Conservation (phyloP, 2,329 filamentous ascomycete species). For the Cladophialophora bantiana region DNA sequence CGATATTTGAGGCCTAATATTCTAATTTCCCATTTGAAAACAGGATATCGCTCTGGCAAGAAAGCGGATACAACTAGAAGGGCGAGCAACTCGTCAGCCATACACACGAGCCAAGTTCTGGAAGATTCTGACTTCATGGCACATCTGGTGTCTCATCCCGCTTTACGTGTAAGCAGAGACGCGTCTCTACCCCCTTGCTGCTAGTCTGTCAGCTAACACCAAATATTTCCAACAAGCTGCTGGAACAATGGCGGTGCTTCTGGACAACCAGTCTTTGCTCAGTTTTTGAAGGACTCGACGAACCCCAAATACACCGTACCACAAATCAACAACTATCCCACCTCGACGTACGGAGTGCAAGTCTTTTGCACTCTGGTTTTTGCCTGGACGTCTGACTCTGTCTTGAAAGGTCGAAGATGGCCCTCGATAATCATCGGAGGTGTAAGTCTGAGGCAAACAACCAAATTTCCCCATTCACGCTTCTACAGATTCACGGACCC, state of each 20-base stretch:
- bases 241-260: conserved; percentile 18
- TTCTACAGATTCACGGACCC: background rate
- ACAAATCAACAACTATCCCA: conserved; percentile 40
- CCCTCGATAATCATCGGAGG: conserved; percentile 24
- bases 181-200: background rate
- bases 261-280: conserved; percentile 32
- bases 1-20: background rate
- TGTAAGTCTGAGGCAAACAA: conserved; percentile 23
- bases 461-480: background rate
- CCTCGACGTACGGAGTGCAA: conserved; percentile 29
- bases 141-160: conserved; percentile 29
- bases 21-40: background rate
- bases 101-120: conserved; percentile 21
- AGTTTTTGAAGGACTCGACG: conserved; percentile 36
- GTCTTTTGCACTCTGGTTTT: conserved; percentile 35
- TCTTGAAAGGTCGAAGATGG: conserved; percentile 28
- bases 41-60: conserved; percentile 55
- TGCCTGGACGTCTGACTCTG: conserved; percentile 36
- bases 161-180: conserved; percentile 18
- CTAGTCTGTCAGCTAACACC: background rate
- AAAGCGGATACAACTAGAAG: conserved; percentile 54
- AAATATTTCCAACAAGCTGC: conserved; percentile 6
- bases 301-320: conserved; percentile 43
- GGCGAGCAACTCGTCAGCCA: conserved; percentile 9
- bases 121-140: conserved; percentile 28